Evolutionary conservation across 495 filamentous ascomycete species (phyloP), one percentile per base, ranked within the genome.

Genomic region (Aspergillus avenaceus): DNA sequence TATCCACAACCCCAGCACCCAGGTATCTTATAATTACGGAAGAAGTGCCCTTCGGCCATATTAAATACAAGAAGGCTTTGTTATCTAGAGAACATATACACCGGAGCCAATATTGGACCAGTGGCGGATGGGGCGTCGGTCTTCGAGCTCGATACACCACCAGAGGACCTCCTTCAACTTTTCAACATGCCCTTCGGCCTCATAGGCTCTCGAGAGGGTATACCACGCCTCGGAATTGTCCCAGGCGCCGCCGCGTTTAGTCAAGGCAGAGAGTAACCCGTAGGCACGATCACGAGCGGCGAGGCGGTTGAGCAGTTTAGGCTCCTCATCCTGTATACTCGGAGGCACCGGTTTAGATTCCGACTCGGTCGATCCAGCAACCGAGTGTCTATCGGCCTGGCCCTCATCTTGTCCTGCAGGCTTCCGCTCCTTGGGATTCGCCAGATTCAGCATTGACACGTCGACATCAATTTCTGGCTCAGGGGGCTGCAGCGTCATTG

Each of bases 151-250:
- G 29, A 91, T 61, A 14, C 85, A 89, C 66, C 88, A 77, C 66
- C 84, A 88, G 43, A 88, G 76, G 11, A 85, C 79, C 44, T 82
- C 76, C 59, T 90, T 91, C 38, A 93, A 83, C 62, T 91, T 95
- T 37, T 91, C 87, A 6, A 81, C 63, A 72, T 97, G 87, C 6
- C 86, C 86, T 44, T 86, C 84, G 47, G 84, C 82, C 68, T 97
- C 92, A 56, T 95, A 87, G 38, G 84, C 90, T 53, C 88, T 73
- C 1, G 93, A 89, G 13, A 98, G 78, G 8, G 84, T 83, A 59
- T 86, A 90, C 93, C 93, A 98, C 16, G 91, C 93, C 62, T 96
- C 93, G n/a, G 84, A 83, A 59, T 84, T 80, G 64, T 96, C 89
- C 95, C 95, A 97, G 5, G 90, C 91, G 23, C 70, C 75, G n/a